Conservation (phyloP, 2,329 filamentous ascomycete species). For the Xylaria hypoxylon region DNA sequence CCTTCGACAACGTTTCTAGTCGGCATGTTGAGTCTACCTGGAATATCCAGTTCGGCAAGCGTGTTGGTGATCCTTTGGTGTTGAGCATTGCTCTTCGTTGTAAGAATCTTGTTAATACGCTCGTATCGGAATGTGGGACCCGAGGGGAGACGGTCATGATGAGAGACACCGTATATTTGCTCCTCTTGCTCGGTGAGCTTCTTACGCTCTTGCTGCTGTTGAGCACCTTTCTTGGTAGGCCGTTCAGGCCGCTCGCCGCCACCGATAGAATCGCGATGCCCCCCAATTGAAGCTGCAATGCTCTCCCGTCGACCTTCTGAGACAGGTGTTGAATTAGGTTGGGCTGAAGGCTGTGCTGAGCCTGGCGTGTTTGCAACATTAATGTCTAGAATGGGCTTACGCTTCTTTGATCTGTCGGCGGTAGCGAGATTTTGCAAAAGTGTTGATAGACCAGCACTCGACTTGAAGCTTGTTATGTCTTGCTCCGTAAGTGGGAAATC, state of each 20-base stretch:
- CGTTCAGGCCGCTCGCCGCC: conserved; percentile 56
- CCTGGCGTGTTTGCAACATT: conserved; percentile 64
- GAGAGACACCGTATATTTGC: conserved; percentile 82
- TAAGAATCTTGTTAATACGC: conserved; percentile 80
- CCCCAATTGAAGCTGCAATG: conserved; percentile 59
- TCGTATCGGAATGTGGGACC: conserved; percentile 93
- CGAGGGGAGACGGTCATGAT: conserved; percentile 84
- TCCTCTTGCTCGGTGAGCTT: conserved; percentile 82
- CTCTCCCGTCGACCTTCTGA: conserved; percentile 64
- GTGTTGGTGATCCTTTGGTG: conserved; percentile 79
- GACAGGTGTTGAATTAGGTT: conserved; percentile 52
- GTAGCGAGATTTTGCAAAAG: conserved; percentile 85
- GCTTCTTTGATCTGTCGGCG: conserved; percentile 90
- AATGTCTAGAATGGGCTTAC: conserved; percentile 73
- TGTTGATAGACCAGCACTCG: conserved; percentile 80
- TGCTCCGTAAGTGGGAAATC: conserved; percentile 79
- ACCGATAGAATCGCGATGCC: conserved; percentile 60
- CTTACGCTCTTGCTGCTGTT: conserved; percentile 72
- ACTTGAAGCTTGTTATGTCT: conserved; percentile 82
- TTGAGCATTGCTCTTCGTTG: conserved; percentile 80
- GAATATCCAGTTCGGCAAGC: conserved; percentile 77
- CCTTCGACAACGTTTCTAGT: conserved; percentile 77
- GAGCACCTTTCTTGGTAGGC: conserved; percentile 63
- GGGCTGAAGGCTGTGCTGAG: conserved; percentile 50
- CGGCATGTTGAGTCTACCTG: conserved; percentile 77